A percentile compares a stretch with the other conserved stretches of the same genome.
Evolutionary conservation across 2,329 filamentous ascomycete species (phyloP).

Genomic region (Leptographium procerum): DNA sequence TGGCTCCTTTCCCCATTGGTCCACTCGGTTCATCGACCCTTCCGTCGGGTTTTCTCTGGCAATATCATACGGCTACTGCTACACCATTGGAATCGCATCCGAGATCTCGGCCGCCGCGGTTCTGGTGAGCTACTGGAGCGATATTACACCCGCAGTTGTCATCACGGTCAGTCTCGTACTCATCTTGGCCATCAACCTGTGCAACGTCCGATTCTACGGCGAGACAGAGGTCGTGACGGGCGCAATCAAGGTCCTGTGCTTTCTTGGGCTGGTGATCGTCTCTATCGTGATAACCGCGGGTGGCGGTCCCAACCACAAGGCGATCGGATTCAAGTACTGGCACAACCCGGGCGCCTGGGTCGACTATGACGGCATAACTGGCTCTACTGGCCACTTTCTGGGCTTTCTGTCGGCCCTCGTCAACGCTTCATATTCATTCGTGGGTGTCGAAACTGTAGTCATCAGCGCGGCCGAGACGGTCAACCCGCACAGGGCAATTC

Average conservation of each 20-base stretch:
- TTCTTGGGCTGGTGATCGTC: constrained; percentile 45
- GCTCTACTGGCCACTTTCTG: constrained; percentile 40
- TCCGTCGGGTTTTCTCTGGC: constrained; percentile 33
- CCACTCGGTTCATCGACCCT: constrained; percentile 32
- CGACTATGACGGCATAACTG: constrained; percentile 29
- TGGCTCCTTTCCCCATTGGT: constrained; percentile 35
- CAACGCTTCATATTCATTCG: constrained; percentile 48
- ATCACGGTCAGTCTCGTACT: constrained; percentile 45
- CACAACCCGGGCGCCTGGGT: constrained; percentile 34
- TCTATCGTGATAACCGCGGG: constrained; percentile 44
- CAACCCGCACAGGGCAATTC: constrained; percentile 11
- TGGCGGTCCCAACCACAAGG: constrained; percentile 37
- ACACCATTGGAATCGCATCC: constrained; percentile 24
- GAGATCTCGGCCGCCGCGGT: constrained; percentile 49
- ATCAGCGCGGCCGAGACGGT: constrained; percentile 10
- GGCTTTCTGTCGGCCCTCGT: constrained; percentile 45
- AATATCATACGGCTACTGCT: constrained; percentile 39
- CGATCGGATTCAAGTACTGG: constrained; percentile 40
- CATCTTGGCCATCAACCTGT: constrained; percentile 42
- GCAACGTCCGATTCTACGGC: constrained; percentile 45
- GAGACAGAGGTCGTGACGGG: constrained; percentile 53
- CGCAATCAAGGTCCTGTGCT: constrained; percentile 47
- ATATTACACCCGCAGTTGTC: constrained; percentile 33
- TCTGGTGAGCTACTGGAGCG: constrained; percentile 49
- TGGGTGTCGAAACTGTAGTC: constrained; percentile 43